phyloP scores from a whole-genome alignment of 139 green algal species.

The Tetratostichococcus sp. region DNA sequence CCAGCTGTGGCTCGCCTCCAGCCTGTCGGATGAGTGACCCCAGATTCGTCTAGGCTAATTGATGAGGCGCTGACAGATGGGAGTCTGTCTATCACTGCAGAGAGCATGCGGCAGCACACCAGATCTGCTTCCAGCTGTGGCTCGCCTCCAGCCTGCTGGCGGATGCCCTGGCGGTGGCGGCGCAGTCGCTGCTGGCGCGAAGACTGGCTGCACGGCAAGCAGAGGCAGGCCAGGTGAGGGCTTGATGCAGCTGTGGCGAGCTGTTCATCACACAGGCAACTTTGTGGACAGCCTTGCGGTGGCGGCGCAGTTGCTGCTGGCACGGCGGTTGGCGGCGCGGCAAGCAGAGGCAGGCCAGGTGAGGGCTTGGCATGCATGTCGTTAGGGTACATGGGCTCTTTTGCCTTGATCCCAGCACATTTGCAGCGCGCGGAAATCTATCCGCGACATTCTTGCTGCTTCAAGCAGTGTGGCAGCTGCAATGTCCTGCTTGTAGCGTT shows the following conservation, averaged over 20 bases:
- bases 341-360: background rate
- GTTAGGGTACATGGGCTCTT: too few relatives aligned
- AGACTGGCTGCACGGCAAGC: constrained; percentile 32
- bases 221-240: background rate
- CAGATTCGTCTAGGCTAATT: too few relatives aligned
- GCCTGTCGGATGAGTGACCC: too few relatives aligned
- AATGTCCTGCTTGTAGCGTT: too few relatives aligned
- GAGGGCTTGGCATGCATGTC: background rate
- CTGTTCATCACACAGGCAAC: background rate
- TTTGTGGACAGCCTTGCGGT: constrained; percentile 66
- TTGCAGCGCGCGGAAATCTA: too few relatives aligned
- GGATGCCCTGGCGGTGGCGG: constrained; percentile 74
- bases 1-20: constrained; percentile 70
- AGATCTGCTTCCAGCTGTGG: constrained; percentile 76
- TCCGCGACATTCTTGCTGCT: too few relatives aligned
- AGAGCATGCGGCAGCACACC: constrained; percentile 50
- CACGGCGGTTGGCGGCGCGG: constrained; percentile 36
- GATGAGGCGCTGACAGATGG: too few relatives aligned
- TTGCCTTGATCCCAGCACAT: too few relatives aligned
- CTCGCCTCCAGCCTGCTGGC: constrained; percentile 64
- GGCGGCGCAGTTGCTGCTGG: constrained; percentile 71
- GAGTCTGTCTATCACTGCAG: too few relatives aligned
- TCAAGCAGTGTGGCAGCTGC: too few relatives aligned
- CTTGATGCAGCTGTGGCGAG: background rate
- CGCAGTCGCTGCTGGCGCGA: constrained; percentile 66